Evolutionary conservation across 1,139 yeast genomes (phyloP).

Genomic region (Candida sanyaensis): DNA sequence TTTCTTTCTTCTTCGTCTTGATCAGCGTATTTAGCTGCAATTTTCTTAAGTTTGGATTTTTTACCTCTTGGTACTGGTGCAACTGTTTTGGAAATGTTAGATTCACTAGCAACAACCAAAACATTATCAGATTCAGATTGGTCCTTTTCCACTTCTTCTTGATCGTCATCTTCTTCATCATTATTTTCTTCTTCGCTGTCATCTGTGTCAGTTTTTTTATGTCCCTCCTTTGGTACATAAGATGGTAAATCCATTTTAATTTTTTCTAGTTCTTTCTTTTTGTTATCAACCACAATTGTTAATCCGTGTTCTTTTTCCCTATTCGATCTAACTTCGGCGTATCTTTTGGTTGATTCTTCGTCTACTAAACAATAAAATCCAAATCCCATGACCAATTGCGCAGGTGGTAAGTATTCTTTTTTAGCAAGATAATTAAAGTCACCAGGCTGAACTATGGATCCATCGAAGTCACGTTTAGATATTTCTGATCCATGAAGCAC

Average conservation of each 20-base stretch:
- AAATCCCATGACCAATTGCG: constrained; percentile 86
- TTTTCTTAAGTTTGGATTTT: constrained; percentile 80
- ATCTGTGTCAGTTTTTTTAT: not conserved
- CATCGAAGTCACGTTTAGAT: constrained; percentile 68
- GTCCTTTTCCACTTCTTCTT: constrained; percentile 1
- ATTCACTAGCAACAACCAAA: constrained; percentile 15
- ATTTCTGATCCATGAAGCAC: constrained; percentile 67
- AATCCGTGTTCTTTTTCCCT: constrained; percentile 52
- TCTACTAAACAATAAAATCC: constrained; percentile 77
- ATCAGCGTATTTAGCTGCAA: constrained; percentile 78
- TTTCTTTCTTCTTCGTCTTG: constrained; percentile 89
- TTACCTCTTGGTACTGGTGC: constrained; percentile 69
- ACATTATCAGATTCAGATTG: not conserved
- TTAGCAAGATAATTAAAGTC: constrained; percentile 56
- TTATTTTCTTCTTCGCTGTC: constrained; percentile 12
- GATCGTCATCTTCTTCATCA: no score
- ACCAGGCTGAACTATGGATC: constrained; percentile 65
- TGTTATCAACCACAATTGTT: constrained; percentile 38
- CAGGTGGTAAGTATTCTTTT: constrained; percentile 73
- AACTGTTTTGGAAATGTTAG: constrained; percentile 16
- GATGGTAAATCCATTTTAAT: constrained; percentile 14
- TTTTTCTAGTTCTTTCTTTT: constrained; percentile 32
- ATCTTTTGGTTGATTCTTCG: constrained; percentile 49
- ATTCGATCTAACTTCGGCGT: constrained; percentile 34
- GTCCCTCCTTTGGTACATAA: constrained; percentile 11